phyloP scores from a whole-genome alignment of 805 yeast genomes.

The Pichia scutulata region DNA sequence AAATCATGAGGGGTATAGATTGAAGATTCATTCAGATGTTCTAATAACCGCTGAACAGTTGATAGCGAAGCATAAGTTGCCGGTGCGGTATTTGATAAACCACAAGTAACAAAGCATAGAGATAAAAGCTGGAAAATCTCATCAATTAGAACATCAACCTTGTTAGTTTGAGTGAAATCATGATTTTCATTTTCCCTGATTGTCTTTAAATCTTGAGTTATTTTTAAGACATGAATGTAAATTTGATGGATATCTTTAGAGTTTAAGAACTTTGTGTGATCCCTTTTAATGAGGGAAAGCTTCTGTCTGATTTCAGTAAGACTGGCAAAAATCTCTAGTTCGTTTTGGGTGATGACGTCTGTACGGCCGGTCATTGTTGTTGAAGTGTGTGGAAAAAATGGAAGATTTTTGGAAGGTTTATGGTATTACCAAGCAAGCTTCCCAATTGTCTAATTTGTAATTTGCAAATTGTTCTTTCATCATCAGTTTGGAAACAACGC shows the following conservation, averaged over 20 bases:
- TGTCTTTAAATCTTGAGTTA: conserved; percentile 45
- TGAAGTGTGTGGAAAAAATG: not conserved
- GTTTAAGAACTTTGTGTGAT: conserved; percentile 55
- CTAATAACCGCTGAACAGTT: conserved; percentile 77
- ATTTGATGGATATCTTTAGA: conserved; percentile 58
- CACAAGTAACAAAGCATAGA: conserved; percentile 85
- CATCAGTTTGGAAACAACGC: too few relatives aligned
- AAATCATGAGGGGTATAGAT: conserved; percentile 82
- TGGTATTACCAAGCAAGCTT: too few relatives aligned
- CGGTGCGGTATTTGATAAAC: conserved; percentile 83
- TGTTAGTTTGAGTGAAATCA: conserved; percentile 29
- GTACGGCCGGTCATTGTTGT: conserved; percentile 8
- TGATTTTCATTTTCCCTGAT: conserved; percentile 31
- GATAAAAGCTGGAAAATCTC: conserved; percentile 86
- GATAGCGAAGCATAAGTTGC: conserved; percentile 87
- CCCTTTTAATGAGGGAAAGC: conserved; percentile 47
- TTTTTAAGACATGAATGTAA: conserved; percentile 49
- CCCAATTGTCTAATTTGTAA: too few relatives aligned
- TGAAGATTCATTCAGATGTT: conserved; percentile 72
- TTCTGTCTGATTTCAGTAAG: conserved; percentile 35
- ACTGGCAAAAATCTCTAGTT: conserved; percentile 30
- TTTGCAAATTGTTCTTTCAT: too few relatives aligned
- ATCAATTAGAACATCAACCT: conserved; percentile 70
- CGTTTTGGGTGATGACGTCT: conserved; percentile 26
- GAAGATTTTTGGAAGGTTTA: too few relatives aligned